Conservation (phyloP, 768 basidiomycete genomes). For the Mycena indigotica region DNA sequence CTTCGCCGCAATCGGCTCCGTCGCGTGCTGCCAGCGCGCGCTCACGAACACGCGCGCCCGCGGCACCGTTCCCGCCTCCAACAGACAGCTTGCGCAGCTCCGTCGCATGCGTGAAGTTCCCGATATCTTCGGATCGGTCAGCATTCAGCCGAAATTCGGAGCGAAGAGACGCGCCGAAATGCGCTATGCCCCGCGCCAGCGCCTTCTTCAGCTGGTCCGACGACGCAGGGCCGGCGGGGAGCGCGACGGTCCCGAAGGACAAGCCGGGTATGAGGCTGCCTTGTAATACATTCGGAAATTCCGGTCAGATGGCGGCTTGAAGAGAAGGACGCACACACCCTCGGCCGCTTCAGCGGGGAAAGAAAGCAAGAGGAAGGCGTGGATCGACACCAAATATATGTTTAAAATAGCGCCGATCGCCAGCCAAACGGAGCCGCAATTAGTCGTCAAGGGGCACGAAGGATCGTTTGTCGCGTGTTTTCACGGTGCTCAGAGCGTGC, state of each 20-base stretch:
- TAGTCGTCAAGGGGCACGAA: no score
- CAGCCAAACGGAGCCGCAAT: no score
- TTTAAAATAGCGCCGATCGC: no score
- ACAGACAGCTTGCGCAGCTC: background rate
- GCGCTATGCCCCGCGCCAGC: background rate
- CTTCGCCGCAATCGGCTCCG: conserved; percentile 1
- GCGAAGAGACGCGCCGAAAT: background rate
- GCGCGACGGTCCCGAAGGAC: background rate
- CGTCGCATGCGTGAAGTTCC: background rate
- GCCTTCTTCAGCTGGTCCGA: background rate
- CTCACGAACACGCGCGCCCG: background rate
- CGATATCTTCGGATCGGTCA: background rate
- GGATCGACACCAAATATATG: no score
- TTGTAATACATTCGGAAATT: background rate
- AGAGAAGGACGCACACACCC: no score
- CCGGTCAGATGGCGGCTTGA: background rate
- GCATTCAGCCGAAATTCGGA: background rate
- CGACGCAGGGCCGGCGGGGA: background rate
- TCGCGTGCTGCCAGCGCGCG: background rate
- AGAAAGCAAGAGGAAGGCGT: no score
- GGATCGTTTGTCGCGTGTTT: no score
- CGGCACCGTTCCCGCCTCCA: background rate
- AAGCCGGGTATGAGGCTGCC: background rate
- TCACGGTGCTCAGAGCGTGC: no score
- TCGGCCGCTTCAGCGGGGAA: no score